Percentiles rank a stretch among this genome's conserved stretches.
Evolutionary conservation across 805 yeast genomes (phyloP).

Genomic region (Starmera amethionina): DNA sequence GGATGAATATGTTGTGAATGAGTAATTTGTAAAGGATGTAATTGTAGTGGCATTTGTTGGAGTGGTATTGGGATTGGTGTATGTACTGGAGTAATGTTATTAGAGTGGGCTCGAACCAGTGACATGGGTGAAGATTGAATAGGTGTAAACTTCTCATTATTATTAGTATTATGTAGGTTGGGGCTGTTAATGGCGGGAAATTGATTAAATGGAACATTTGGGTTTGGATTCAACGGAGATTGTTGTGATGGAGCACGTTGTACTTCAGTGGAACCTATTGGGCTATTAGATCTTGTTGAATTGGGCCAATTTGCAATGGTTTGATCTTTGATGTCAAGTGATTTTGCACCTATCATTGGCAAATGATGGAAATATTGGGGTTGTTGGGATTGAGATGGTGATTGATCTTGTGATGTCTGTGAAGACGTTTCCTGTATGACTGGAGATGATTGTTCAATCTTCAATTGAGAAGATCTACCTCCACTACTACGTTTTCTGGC

Average conservation of each 20-base stretch:
- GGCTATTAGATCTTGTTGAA: too few species aligned
- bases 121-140: too few species aligned
- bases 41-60: too few species aligned
- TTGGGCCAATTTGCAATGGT: background rate
- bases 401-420: background rate
- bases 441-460: slow-evolving; percentile 1
- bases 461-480: background rate
- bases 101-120: too few species aligned
- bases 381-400: slow-evolving; percentile 3
- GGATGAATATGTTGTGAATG: too few species aligned
- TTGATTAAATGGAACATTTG: background rate
- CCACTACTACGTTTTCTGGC: too few species aligned
- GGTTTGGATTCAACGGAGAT: background rate
- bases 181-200: background rate
- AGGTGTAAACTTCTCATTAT: too few species aligned
- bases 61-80: too few species aligned
- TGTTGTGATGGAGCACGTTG: too few species aligned
- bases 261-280: too few species aligned
- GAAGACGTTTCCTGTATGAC: background rate
- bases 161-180: background rate
- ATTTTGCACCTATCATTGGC: slow-evolving; percentile 16
- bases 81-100: too few species aligned
- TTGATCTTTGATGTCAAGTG: slow-evolving; percentile 8
- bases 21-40: too few species aligned
- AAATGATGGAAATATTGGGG: slow-evolving; percentile 17